Evolutionary conservation across 768 basidiomycete species (phyloP), one percentile per base, ranked within the genome.

Genomic region (Leucogyrophana mollusca): DNA sequence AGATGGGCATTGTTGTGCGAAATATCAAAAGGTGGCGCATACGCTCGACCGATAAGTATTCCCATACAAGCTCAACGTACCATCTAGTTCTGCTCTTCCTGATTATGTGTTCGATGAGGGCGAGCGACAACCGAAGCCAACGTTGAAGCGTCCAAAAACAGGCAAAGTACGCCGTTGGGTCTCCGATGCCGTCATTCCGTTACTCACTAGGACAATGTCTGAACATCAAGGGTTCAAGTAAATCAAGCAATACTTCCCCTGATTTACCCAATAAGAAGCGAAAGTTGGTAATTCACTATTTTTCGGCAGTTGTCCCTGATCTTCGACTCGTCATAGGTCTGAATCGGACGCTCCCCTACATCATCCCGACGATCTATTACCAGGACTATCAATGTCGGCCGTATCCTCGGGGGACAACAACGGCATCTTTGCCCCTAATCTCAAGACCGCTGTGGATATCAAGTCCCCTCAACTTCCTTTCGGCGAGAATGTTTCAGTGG

Each of bases 1-100:
- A 81, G 45, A 99, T 99, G 96, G 93, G 94, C 17, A 88, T 99
- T 50, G 80, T 90, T 40, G 87, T 99, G 22, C 84, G 92, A 40
- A 87, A 98, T 62, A 91, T 97, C 61, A 96, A 83, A 76, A 85
- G 83, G 94, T 93, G 58, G 59, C 55, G 56, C 40, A 47, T 39
- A 11, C 40, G 47, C 48, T 39, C 40, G 34, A 37, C 53, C 40
- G 17, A 45, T 45, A 45, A 54, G 49, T 57, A 43, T 10, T 47
- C 38, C 20, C 40, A 16, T 55, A 61, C 56, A 61, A 55, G 40
- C 50, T 52, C 40, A 54, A 47, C 50, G 43, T 49, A 46, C 21
- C 34, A 32, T 30, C 14, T 56, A 93, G 92, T 55, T 76, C 87
- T 43, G 73, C 73, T 2, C 72, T 94, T 22, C 91, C 91, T 11